phyloP scores from a whole-genome alignment of 1,284 basidiomycete species.

The Coniophora puteana region DNA sequence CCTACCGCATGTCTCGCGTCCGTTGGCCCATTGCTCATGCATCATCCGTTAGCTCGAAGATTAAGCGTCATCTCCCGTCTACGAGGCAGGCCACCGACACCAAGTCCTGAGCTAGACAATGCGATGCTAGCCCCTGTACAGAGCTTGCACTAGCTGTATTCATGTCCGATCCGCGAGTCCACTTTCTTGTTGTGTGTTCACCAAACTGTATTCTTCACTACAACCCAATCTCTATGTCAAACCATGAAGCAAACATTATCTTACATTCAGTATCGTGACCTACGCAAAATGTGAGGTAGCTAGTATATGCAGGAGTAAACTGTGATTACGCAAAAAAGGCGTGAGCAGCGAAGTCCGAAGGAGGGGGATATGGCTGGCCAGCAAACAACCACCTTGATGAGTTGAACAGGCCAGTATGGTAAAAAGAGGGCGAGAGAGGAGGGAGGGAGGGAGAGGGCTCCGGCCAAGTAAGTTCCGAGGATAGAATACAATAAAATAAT shows the following conservation, averaged over 20 bases:
- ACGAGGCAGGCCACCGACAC: constrained; percentile 45
- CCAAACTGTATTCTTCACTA: too few relatives aligned
- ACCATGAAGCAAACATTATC: too few relatives aligned
- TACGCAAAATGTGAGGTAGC: constrained; percentile 21
- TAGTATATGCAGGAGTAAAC: constrained; percentile 13
- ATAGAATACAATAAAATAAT: constrained; percentile 35
- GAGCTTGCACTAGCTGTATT: too few relatives aligned
- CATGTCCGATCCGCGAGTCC: too few relatives aligned
- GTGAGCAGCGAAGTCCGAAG: constrained; percentile 9
- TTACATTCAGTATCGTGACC: constrained; percentile 14
- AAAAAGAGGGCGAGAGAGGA: neutral
- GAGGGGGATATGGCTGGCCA: constrained; percentile 9
- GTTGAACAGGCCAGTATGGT: too few relatives aligned
- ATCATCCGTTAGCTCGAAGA: constrained; percentile 44
- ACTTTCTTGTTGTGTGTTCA: too few relatives aligned
- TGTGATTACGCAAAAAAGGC: too few relatives aligned
- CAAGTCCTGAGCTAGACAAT: constrained; percentile 30
- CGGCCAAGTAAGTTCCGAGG: constrained; percentile 33
- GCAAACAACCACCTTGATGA: too few relatives aligned
- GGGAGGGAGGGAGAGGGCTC: constrained; percentile 23
- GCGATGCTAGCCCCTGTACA: constrained; percentile 1
- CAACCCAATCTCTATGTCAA: too few relatives aligned
- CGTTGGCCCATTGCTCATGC: constrained; percentile 6
- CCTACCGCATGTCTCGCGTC: constrained; percentile 43
- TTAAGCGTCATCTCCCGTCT: constrained; percentile 56